Conservation (phyloP, 2,329 filamentous ascomycete genomes). For the Aspergillus candidus region DNA sequence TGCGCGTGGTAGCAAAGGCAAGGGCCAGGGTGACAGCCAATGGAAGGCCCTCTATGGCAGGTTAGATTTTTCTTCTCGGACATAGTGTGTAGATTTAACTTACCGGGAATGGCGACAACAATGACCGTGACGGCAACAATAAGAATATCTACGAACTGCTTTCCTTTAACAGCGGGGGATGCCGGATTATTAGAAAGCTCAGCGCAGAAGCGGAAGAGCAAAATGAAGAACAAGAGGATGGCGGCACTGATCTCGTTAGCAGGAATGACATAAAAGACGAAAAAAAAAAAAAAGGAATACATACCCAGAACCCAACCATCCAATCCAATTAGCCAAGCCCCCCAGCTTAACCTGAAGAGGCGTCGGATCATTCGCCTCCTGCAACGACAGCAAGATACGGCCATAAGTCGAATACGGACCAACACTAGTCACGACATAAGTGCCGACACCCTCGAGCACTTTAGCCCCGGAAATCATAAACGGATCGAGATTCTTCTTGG, state of each 20-base stretch:
- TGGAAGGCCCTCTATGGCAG: conserved; percentile 58
- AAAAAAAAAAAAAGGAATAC: not conserved
- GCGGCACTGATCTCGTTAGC: conserved; percentile 44
- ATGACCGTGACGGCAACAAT: conserved; percentile 75
- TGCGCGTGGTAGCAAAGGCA: conserved; percentile 69
- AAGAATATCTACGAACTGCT: conserved; percentile 68
- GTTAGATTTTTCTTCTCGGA: conserved; percentile 32
- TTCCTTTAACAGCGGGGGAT: conserved; percentile 67
- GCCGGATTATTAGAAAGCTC: conserved; percentile 50
- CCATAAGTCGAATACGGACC: conserved; percentile 69
- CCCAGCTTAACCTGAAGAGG: conserved; percentile 72
- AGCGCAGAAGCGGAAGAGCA: conserved; percentile 80
- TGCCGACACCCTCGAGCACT: conserved; percentile 71
- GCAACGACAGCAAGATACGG: conserved; percentile 67
- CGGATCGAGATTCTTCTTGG: conserved; percentile 55
- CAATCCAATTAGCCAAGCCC: conserved; percentile 69
- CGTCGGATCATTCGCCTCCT: conserved; percentile 68
- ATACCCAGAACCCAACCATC: conserved; percentile 64
- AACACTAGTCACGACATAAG: conserved; percentile 67
- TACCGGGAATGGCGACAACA: conserved; percentile 65
- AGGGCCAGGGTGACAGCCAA: conserved; percentile 71
- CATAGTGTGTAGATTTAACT: conserved; percentile 5
- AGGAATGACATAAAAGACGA: conserved; percentile 5
- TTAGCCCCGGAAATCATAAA: conserved; percentile 77
- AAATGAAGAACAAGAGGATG: conserved; percentile 73